Conservation (phyloP, 352 stramenopile species). For the Hyaloperonospora arabidopsidis region DNA sequence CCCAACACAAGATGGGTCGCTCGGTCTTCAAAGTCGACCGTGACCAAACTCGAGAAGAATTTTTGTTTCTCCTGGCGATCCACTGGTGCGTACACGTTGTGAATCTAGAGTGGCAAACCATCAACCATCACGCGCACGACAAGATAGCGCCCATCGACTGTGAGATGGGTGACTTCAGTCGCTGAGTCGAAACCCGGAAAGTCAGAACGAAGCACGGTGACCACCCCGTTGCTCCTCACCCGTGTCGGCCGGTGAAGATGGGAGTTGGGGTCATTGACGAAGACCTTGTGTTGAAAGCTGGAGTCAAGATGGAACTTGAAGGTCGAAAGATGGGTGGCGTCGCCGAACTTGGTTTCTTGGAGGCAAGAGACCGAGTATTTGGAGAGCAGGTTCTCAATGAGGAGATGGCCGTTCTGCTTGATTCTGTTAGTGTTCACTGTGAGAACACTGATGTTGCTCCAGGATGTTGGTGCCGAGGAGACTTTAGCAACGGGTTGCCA, state of each 20-base stretch:
- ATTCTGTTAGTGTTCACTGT: slow-evolving; percentile 1
- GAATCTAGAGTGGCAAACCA: background rate
- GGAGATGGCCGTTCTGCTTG: background rate
- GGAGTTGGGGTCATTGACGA: background rate
- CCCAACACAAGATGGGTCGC: slow-evolving; percentile 1
- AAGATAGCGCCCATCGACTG: background rate
- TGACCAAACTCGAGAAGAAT: slow-evolving; percentile 1
- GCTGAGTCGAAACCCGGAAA: background rate
- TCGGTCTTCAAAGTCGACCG: background rate
- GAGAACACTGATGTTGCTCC: slow-evolving; percentile 2
- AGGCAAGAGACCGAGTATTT: background rate
- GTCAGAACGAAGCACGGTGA: background rate
- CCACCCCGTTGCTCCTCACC: background rate
- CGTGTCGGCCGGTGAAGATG: background rate
- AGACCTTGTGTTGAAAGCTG: background rate
- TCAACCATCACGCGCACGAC: background rate
- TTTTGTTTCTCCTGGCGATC: slow-evolving; percentile 3
- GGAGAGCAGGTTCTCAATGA: background rate
- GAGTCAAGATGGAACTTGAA: background rate
- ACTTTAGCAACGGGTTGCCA: background rate
- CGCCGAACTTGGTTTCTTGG: background rate
- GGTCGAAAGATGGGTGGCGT: background rate
- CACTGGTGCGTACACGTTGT: background rate
- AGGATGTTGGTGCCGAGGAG: background rate
- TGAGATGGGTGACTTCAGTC: background rate